These are phyloP conservation scores for Penicillium parvum DNA, from an alignment of 495 filamentous ascomycete genomes.

Conservation along the genomic window DNA sequence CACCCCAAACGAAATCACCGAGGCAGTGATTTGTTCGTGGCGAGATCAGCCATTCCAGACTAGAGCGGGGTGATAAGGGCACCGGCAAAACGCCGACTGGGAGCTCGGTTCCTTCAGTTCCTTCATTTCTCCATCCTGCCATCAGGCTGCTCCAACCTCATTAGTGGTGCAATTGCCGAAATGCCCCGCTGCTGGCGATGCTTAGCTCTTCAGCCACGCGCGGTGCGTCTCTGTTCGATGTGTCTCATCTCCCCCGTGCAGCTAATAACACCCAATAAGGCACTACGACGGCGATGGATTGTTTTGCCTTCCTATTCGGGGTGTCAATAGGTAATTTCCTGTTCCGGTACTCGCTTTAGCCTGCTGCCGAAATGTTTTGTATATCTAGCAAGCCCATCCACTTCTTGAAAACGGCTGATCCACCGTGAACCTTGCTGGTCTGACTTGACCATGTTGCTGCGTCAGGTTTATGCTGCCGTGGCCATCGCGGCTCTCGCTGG, in stretches of 20 bases:
- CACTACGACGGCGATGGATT: background rate
- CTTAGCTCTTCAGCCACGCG: constrained; percentile 10
- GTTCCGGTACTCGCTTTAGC: no score
- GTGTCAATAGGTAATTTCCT: no score
- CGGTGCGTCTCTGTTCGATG: constrained; percentile 3
- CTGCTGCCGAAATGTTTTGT: no score
- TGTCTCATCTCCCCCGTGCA: constrained; percentile 10
- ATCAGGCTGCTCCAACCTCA: background rate
- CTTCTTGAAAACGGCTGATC: background rate
- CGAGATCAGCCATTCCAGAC: background rate
- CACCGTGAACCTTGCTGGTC: background rate
- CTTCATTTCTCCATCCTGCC: background rate
- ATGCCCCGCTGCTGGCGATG: constrained; percentile 5
- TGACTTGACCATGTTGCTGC: constrained; percentile 12
- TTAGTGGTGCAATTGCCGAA: constrained; percentile 8
- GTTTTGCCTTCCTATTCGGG: constrained; percentile 1
- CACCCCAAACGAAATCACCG: background rate
- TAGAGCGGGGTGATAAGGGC: constrained; percentile 3
- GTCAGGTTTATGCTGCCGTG: constrained; percentile 23
- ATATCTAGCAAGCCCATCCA: constrained; percentile 4
- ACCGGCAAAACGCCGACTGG: no score
- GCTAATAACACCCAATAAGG: constrained; percentile 6
- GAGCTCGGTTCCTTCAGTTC: background rate
- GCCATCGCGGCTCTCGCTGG: constrained; percentile 25
- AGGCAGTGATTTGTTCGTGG: background rate